Conservation (phyloP, 2,329 filamentous ascomycete genomes). For the Cordyceps farinosa region DNA sequence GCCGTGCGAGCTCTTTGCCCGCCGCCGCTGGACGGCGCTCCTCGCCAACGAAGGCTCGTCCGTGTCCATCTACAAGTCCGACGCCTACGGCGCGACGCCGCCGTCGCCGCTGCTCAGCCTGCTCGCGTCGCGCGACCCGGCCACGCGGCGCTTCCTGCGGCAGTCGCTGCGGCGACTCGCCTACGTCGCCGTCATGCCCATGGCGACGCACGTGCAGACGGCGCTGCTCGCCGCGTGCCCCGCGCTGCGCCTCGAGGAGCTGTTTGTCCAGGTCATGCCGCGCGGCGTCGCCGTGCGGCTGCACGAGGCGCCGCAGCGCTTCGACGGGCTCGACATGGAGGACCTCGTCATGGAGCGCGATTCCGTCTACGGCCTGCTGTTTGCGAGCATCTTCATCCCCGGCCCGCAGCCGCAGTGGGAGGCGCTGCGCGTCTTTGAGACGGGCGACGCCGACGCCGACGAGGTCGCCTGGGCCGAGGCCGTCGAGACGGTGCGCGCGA, state of each 20-base stretch:
- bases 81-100: slow-evolving; percentile 27
- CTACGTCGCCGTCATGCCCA: slow-evolving; percentile 67
- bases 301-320: neutral
- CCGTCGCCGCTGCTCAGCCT: slow-evolving; percentile 42
- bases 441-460: slow-evolving; percentile 42
- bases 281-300: slow-evolving; percentile 32
- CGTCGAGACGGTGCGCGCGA: slow-evolving; percentile 38
- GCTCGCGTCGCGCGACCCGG: slow-evolving; percentile 33
- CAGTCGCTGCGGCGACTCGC: slow-evolving; percentile 46
- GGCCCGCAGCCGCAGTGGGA: slow-evolving; percentile 33
- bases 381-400: slow-evolving; percentile 34
- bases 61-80: slow-evolving; percentile 58
- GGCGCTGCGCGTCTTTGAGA: slow-evolving; percentile 47
- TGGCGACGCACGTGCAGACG: slow-evolving; percentile 52
- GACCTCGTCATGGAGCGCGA: slow-evolving; percentile 54
- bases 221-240: neutral
- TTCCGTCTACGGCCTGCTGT: slow-evolving; percentile 46
- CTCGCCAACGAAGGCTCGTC: slow-evolving; percentile 74
- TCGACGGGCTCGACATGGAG: slow-evolving; percentile 34
- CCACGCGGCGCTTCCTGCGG: slow-evolving; percentile 35
- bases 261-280: slow-evolving; percentile 52
- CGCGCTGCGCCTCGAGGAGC: slow-evolving; percentile 36
- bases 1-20: slow-evolving; percentile 47
- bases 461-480: slow-evolving; percentile 45
- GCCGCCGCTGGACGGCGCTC: slow-evolving; percentile 62